phyloP scores from a whole-genome alignment of 164 flowering plant species.

The Santalum album region DNA sequence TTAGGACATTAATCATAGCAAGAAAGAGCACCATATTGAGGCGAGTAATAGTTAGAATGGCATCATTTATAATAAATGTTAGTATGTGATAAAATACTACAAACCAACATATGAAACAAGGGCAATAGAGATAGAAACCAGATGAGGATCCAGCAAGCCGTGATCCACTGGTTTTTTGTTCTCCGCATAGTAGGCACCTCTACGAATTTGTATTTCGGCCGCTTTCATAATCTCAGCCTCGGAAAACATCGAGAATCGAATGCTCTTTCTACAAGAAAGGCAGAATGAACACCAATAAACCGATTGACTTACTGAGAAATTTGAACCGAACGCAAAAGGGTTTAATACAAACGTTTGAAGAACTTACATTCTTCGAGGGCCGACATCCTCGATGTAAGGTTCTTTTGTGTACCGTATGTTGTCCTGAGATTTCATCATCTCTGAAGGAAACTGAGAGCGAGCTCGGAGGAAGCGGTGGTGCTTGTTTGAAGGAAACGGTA shows the following conservation, averaged over 20 bases:
- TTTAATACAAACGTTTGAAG: not conserved
- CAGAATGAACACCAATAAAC: not conserved
- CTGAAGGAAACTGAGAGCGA: not conserved
- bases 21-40: no score
- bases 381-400: conserved; percentile 70
- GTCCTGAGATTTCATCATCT: conserved; percentile 1
- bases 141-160: conserved; percentile 63
- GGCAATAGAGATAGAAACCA: conserved; percentile 29
- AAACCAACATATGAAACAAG: not conserved
- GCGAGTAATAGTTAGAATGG: no score
- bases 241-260: conserved; percentile 44
- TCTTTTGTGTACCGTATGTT: conserved; percentile 51
- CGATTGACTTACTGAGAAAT: not conserved
- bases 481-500: no score
- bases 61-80: no score
- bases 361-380: conserved; percentile 56
- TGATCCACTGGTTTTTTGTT: conserved; percentile 27
- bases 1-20: no score
- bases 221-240: conserved; percentile 46
- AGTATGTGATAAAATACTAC: not conserved
- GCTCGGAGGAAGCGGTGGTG: no score
- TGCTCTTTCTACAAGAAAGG: conserved; percentile 41
- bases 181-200: conserved; percentile 28
- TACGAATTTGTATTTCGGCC: conserved; percentile 49
- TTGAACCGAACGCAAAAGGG: no score